Percentiles rank a stretch among this genome's conserved stretches.
phyloP scores from a whole-genome alignment of 345 rosid species.

The Turnera subulata region DNA sequence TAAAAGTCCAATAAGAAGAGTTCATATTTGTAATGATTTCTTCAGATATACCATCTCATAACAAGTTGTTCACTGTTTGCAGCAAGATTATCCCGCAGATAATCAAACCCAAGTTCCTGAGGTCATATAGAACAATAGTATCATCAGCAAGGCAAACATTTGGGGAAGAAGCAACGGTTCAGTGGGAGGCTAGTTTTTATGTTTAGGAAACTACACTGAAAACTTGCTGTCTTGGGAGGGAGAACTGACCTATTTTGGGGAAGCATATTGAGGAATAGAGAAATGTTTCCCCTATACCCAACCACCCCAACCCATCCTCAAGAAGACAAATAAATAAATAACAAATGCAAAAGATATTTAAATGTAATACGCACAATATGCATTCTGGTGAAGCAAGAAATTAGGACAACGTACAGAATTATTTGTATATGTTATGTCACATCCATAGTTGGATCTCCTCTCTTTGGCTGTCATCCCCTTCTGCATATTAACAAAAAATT shows the following conservation, averaged over 20 bases:
- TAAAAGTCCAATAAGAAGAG: not conserved
- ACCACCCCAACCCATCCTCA: slow-evolving; percentile 3
- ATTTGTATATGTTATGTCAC: slow-evolving; percentile 93
- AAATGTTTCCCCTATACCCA: not conserved
- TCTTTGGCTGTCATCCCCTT: slow-evolving; percentile 77
- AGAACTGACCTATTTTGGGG: no score
- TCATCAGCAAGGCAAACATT: slow-evolving; percentile 10
- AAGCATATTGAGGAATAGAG: no score
- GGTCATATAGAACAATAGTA: slow-evolving; percentile 20
- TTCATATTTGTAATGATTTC: slow-evolving; percentile 15
- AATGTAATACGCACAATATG: not conserved
- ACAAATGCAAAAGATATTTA: slow-evolving; percentile 4
- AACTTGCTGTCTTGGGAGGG: no score
- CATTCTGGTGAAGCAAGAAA: slow-evolving; percentile 10
- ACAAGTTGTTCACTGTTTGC: slow-evolving; percentile 76
- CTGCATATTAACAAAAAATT: slow-evolving; percentile 34
- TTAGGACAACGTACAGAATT: slow-evolving; percentile 60
- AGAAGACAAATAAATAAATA: slow-evolving; percentile 5
- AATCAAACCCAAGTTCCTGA: slow-evolving; percentile 99
- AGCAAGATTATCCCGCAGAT: slow-evolving; percentile 92
- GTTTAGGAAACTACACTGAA: no score
- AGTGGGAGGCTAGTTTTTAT: not conserved
- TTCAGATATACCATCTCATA: slow-evolving; percentile 75
- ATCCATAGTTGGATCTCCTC: slow-evolving; percentile 72
- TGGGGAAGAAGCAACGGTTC: slow-evolving; percentile 1